Evolutionary conservation across 2,329 filamentous ascomycete species (phyloP).

Genomic region (Geoglossum cookeanum): DNA sequence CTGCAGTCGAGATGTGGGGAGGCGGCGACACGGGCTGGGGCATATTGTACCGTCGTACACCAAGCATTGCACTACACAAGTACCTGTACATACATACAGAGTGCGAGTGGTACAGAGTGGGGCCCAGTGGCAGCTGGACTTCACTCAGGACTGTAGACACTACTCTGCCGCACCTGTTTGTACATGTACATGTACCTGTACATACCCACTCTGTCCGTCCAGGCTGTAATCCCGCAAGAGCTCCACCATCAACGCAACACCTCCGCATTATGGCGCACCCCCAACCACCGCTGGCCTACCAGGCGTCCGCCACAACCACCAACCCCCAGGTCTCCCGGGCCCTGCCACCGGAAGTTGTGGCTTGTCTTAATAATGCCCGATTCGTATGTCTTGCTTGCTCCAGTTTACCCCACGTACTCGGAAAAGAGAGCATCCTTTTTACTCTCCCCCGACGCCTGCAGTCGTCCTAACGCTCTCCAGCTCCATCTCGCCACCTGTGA

Average conservation of each 20-base stretch:
- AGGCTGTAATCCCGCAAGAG: too few relatives aligned
- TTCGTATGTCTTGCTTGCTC: conserved; percentile 43
- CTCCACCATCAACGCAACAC: background rate
- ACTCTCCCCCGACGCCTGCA: conserved; percentile 3
- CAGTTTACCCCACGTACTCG: conserved; percentile 6
- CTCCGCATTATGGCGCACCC: background rate
- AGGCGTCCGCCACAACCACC: conserved; percentile 54
- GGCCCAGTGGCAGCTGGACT: too few relatives aligned
- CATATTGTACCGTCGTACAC: too few relatives aligned
- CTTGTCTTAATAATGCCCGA: conserved; percentile 82
- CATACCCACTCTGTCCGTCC: too few relatives aligned
- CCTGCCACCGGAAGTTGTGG: conserved; percentile 68
- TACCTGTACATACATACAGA: too few relatives aligned
- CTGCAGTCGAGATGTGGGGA: too few relatives aligned
- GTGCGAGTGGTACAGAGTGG: too few relatives aligned
- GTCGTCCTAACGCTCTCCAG: conserved; percentile 25
- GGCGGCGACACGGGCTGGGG: too few relatives aligned
- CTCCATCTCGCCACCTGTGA: conserved; percentile 88
- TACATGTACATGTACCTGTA: too few relatives aligned
- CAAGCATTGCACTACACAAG: too few relatives aligned
- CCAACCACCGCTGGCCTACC: conserved; percentile 53
- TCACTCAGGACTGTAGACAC: too few relatives aligned
- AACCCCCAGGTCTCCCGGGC: conserved; percentile 48
- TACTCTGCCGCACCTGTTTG: too few relatives aligned
- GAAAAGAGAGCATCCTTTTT: background rate